These are phyloP conservation scores for Solanum chacoense DNA, from an alignment of 305 asterid species.

Conservation along the genomic window DNA sequence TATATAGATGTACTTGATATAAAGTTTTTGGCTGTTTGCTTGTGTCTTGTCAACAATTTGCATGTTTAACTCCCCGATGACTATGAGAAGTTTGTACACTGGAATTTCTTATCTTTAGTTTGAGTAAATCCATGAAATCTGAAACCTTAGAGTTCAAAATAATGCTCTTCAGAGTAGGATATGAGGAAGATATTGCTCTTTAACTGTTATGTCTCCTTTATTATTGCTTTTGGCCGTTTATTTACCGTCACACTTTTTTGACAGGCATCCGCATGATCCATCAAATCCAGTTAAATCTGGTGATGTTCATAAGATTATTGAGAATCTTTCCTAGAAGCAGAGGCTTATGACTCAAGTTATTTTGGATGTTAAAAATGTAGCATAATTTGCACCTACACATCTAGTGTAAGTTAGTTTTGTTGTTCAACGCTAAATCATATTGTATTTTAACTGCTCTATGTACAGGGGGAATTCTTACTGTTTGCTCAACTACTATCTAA, in stretches of 20 bases:
- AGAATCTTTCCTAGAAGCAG: not conserved
- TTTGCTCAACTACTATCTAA: not conserved
- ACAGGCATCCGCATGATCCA: not conserved
- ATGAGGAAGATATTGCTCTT: not conserved
- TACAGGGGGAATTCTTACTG: not conserved
- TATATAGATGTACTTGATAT: not conserved
- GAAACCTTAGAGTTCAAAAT: no score
- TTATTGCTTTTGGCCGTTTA: not conserved
- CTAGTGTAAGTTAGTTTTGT: not conserved
- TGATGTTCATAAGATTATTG: not conserved
- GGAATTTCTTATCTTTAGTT: not conserved
- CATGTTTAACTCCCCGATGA: not conserved
- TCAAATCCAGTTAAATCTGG: not conserved
- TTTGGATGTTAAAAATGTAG: not conserved
- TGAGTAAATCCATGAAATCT: not conserved
- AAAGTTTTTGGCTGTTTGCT: not conserved
- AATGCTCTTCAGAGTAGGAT: not conserved
- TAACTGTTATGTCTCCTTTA: not conserved
- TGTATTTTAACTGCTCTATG: not conserved
- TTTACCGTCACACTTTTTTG: not conserved
- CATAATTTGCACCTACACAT: not conserved
- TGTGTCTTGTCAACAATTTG: not conserved
- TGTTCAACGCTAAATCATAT: not conserved
- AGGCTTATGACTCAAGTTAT: not conserved
- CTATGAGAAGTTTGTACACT: not conserved